Base-by-base conservation (phyloP, 257 asterid genomes). In the Solanum pinnatisectum region DNA sequence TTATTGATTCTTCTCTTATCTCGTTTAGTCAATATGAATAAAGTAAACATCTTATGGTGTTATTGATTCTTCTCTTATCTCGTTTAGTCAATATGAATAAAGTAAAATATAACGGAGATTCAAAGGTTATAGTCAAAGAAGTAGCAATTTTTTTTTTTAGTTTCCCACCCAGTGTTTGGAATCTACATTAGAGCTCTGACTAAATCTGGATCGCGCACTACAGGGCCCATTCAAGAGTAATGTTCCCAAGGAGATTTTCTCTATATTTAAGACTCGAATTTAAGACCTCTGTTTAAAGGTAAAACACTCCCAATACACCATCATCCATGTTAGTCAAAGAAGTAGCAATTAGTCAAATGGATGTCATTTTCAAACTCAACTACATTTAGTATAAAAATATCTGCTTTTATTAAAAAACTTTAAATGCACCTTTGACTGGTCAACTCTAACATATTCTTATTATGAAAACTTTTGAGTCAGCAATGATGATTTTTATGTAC, bases 381-480 rank as follows among this genome's bases (percentile, higher is more conserved):
- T 49, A 49, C 86, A 82, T 82, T 49, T 49, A 49, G 65, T 49
- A 49, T 16, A 87, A 87, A 85, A 63, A 73, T 83, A 65, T 91
- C 87, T 81, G 18, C 65, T 72, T 65, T 90, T 77, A 82, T 36
- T 76, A 82, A 82, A 86, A 77, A 92, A 52, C 90, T 92, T 88
- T 91, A 89, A 90, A 88, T 91, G 94, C 79, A 49, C 63, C 90
- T 91, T 95, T 95, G 98, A 95, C 98, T 73, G 94, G 98, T 94
- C 98, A 95, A 94, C 56, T 4, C 4, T 22, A 40, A 87, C 87
- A 90, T 88, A 74, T 91, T 90, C 87, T 87, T 49, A 85, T 89
- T 89, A 83, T 89, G 87, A 90, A 89, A 88, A 73, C 89, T 87
- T 92, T 90, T 91, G 85, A 79, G 56, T 81, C 56, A 36, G 68